Evolutionary conservation across 768 basidiomycete species (phyloP), one percentile per base, ranked within the genome.

Genomic region (Mycena crocata): DNA sequence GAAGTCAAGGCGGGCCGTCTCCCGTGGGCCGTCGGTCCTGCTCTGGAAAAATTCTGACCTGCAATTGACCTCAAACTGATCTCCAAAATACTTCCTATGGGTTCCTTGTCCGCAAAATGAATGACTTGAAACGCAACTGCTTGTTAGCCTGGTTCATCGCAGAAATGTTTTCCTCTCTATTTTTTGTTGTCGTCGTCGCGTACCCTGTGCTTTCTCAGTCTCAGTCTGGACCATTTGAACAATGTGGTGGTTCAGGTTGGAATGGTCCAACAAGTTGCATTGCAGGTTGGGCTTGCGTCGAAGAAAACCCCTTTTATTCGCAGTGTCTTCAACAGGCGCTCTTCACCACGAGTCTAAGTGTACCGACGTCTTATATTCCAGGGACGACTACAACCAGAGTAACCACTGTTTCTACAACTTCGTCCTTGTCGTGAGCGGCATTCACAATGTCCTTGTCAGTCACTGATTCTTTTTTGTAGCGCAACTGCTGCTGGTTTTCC

Each of bases 231-330:
- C 73, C 73, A 37, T 74, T 72, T 46, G 76, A 57, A 21, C 78
- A 79, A 64, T 81, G 80, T 62, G 80, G 80, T 35, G 80, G 80
- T 12, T 56, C 70, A 46, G 74, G 72, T 10, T 81, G 79, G 79
- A 73, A 73, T 31, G 81, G 81, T 0, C 40, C 73, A 14, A 80
- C 79, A 0, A 77, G 76, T 42, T 82, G 81, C 50, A 66, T n/a
- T 23, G 3, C 19, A 5, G 80, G 81, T 7, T 82, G 79, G 77
- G 66, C 72, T 6, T 82, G 82, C 58, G 72, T 73, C 2, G 76
- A 72, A 32, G 73, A 72, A 2, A 82, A 82, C 58, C 54, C 70
- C 10, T 82, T 72, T 48, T 83, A 82, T 57, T 82, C 80, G 0
- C 82, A 82, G 65, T 83, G 82, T 56, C 37, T 81, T 24, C 80